These are phyloP conservation scores for Trametes hirsuta DNA, from an alignment of 1,284 basidiomycete species.

Conservation along the genomic window DNA sequence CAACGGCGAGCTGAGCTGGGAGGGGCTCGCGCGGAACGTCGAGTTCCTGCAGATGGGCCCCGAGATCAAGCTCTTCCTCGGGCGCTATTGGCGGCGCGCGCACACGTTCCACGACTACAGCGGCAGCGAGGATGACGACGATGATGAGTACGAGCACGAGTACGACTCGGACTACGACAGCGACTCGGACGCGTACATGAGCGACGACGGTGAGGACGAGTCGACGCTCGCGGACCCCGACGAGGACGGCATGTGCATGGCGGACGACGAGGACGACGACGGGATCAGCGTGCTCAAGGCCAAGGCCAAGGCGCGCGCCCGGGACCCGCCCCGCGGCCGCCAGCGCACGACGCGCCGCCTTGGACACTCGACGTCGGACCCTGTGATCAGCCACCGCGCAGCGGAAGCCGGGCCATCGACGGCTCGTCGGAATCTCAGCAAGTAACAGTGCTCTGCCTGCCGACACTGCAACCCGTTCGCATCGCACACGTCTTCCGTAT, in stretches of 20 bases:
- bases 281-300: constrained; percentile 32
- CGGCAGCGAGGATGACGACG: constrained; percentile 31
- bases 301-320: constrained; percentile 27
- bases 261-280: constrained; percentile 41
- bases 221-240: constrained; percentile 30
- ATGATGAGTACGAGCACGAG: constrained; percentile 33
- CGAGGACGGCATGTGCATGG: constrained; percentile 23
- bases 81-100: constrained; percentile 58
- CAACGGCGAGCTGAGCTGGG: constrained; percentile 67
- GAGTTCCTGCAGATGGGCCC: constrained; percentile 74
- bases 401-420: constrained; percentile 20
- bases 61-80: constrained; percentile 71
- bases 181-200: constrained; percentile 37
- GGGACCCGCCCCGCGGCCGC: constrained; percentile 35
- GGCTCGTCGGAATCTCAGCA: constrained; percentile 26
- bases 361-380: constrained; percentile 40
- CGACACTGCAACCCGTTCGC: background rate
- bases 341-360: constrained; percentile 32
- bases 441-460: constrained; percentile 10
- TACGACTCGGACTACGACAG: constrained; percentile 36
- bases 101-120: constrained; percentile 39
- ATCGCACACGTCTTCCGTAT: too few species aligned
- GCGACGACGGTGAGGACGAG: constrained; percentile 18
- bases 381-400: constrained; percentile 29
- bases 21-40: constrained; percentile 78